phyloP scores from a whole-genome alignment of 805 yeast genomes.

The Maudiozyma pseudohumilis region DNA sequence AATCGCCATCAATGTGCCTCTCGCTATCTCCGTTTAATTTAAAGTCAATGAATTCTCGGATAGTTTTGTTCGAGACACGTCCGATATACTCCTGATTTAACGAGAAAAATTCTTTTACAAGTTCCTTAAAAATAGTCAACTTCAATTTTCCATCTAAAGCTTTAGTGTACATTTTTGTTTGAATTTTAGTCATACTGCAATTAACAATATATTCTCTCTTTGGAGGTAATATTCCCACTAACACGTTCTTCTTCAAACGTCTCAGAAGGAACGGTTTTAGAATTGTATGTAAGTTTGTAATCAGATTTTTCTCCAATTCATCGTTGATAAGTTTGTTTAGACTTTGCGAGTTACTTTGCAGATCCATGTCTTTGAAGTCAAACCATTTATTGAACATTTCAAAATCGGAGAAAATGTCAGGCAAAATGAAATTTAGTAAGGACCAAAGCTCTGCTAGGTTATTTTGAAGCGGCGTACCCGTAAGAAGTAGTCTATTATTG shows the following conservation, averaged over 20 bases:
- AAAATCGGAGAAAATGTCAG: slow-evolving; percentile 86
- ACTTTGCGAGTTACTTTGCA: slow-evolving; percentile 27
- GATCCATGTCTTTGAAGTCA: slow-evolving; percentile 54
- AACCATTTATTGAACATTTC: slow-evolving; percentile 91
- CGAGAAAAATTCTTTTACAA: slow-evolving; percentile 42
- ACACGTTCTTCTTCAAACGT: slow-evolving; percentile 67
- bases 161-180: slow-evolving; percentile 49
- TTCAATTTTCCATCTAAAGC: slow-evolving; percentile 40
- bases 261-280: slow-evolving; percentile 80
- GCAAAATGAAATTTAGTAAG: slow-evolving; percentile 76
- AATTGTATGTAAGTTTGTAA: slow-evolving; percentile 75
- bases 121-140: slow-evolving; percentile 35
- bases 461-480: slow-evolving; percentile 96
- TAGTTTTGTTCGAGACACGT: slow-evolving; percentile 23
- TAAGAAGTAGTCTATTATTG: slow-evolving; percentile 64
- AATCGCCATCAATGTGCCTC: slow-evolving; percentile 1
- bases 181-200: slow-evolving; percentile 54
- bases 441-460: slow-evolving; percentile 90
- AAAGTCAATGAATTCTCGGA: slow-evolving; percentile 36
- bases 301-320: slow-evolving; percentile 49
- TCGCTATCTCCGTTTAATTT: slow-evolving; percentile 18
- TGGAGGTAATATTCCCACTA: slow-evolving; percentile 60
- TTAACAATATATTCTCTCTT: slow-evolving; percentile 83
- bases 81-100: slow-evolving; percentile 31
- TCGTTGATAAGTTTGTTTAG: slow-evolving; percentile 41